phyloP scores from a whole-genome alignment of 805 yeast genomes.

The Ogataea glucozyma region DNA sequence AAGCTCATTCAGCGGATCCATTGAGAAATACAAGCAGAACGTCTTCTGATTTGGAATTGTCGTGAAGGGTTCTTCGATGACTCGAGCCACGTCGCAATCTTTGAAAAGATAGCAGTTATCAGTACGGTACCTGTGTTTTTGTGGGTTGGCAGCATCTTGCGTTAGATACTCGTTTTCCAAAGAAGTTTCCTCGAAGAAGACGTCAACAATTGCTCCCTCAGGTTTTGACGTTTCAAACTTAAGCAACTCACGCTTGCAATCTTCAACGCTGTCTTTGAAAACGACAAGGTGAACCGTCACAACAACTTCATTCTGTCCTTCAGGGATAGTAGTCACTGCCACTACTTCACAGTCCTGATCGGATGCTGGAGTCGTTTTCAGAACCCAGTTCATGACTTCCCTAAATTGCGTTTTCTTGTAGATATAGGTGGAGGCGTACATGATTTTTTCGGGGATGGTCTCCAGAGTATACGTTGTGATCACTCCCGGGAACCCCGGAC shows the following conservation, averaged over 20 bases:
- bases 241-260: constrained; percentile 8
- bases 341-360: constrained; percentile 14
- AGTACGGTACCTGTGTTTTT: constrained; percentile 12
- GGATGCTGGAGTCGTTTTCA: constrained; percentile 5
- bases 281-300: constrained; percentile 11
- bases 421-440: constrained; percentile 11
- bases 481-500: constrained; percentile 16
- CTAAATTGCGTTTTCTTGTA: constrained; percentile 3
- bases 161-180: constrained; percentile 9
- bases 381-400: constrained; percentile 12
- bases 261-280: constrained; percentile 9
- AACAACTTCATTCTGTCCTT: constrained; percentile 1
- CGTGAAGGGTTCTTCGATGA: constrained; percentile 10
- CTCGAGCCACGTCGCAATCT: constrained; percentile 11
- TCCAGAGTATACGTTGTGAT: constrained; percentile 13
- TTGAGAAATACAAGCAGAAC: constrained; percentile 14
- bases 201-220: constrained; percentile 9
- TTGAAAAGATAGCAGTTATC: constrained; percentile 10
- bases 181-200: constrained; percentile 8
- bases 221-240: constrained; percentile 11
- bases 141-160: constrained; percentile 11
- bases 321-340: constrained; percentile 12
- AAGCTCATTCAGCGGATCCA: constrained; percentile 12
- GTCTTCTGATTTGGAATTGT: constrained; percentile 13
- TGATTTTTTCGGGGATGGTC: constrained; percentile 12